phyloP scores from a whole-genome alignment of 805 yeast species.

The Wickerhamiella vanderwaltii region DNA sequence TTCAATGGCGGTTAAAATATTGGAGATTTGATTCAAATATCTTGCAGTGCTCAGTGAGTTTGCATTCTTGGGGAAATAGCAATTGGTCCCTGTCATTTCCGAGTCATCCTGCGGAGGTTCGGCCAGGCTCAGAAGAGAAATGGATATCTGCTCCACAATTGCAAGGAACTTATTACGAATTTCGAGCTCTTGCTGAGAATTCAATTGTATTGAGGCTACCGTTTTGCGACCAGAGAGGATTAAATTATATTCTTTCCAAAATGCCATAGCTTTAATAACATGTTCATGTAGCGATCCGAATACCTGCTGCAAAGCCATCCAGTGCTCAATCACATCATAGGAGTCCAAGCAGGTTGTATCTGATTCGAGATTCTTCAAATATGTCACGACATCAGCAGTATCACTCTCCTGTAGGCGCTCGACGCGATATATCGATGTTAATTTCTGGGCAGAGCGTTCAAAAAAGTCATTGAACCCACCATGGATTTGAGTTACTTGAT shows the following conservation, averaged over 20 bases:
- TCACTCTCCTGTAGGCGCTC: slow-evolving; percentile 5
- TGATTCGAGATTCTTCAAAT: slow-evolving; percentile 5
- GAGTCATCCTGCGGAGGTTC: slow-evolving; percentile 3
- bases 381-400: slow-evolving; percentile 15
- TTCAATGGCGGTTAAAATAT: slow-evolving; percentile 32
- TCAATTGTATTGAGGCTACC: slow-evolving; percentile 9
- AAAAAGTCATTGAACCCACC: slow-evolving; percentile 33
- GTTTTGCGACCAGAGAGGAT: slow-evolving; percentile 12
- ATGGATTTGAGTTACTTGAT: slow-evolving; percentile 35
- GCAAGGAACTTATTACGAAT: not conserved
- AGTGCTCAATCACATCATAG: slow-evolving; percentile 14
- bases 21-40: slow-evolving; percentile 38
- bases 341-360: not conserved
- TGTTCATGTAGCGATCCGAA: slow-evolving; percentile 15
- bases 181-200: slow-evolving; percentile 10
- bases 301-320: slow-evolving; percentile 14
- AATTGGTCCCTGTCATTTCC: slow-evolving; percentile 27
- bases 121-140: slow-evolving; percentile 11
- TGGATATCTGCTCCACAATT: not conserved
- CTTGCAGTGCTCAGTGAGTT: slow-evolving; percentile 49
- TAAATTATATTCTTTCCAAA: slow-evolving; percentile 20
- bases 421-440: slow-evolving; percentile 1
- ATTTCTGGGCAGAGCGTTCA: slow-evolving; percentile 21
- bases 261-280: slow-evolving; percentile 15
- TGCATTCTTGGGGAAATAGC: slow-evolving; percentile 52